Base-by-base conservation (phyloP, 768 basidiomycete species). In the Paxillus rubicundulus region DNA sequence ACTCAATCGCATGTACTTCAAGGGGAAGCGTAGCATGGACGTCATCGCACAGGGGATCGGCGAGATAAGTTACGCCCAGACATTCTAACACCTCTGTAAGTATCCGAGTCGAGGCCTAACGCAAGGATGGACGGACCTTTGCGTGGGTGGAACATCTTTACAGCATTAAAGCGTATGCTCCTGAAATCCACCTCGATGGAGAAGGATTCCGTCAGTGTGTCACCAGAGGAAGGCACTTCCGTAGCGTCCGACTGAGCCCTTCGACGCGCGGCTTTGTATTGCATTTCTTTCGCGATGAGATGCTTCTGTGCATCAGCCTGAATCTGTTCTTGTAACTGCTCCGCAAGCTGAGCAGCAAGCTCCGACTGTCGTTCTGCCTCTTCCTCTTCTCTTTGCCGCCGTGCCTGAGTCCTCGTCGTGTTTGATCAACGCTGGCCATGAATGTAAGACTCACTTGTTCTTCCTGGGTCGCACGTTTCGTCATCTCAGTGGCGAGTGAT, bases 401-500 rank as follows among this genome's bases (percentile, higher is more conserved):
- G 76, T 32, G 74, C 82, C 82, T 86, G 41, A 48, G 24, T 10
- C 14, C 47, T 47, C 9, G 34, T 45, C 8, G 33, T 64, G 12
- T 43, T 18, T 24, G 21, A 9, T 39, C 36, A 33, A 50, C 20
- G 14, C 16, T 38, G 20, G 13, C 20, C 24, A 33, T 14, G 32
- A 53, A 46, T 5, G 37, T 30, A 9, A 45, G 33, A 64, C 78
- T 47, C 46, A 86, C 89, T 59, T 73, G 74, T 60, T 89, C 84
- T 66, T 86, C 83, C 45, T 88, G 85, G 55, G 74, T 70, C 0
- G 88, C 88, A 28, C 91, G 80, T 56, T 77, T 80, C 42, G 75
- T 85, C 91, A 92, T 92, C 65, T 92, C 80, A 5, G 81, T 74
- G 10, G 90, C 90, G 4, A 93, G 76, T 0, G 91, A 92, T 14